Evolutionary conservation across 2,329 filamentous ascomycete species (phyloP), one percentile per base, ranked within the genome.

Genomic region (Colletotrichum somersetense): DNA sequence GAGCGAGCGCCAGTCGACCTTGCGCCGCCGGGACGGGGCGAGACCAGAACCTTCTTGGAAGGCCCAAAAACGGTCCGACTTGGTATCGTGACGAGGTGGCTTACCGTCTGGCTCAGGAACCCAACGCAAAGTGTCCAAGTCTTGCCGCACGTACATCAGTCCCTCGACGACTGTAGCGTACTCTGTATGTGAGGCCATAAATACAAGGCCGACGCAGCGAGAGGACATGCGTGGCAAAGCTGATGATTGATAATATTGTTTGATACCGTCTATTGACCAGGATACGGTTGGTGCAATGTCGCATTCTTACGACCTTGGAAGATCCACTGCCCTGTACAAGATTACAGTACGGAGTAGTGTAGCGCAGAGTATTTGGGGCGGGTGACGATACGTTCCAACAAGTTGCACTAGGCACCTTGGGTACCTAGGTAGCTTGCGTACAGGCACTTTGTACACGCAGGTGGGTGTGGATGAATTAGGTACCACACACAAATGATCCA

Each of bases 11-110:
- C 65, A 68, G 38, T 59, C 55, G 58, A n/a, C 8, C 20, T 55
- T 55, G 58, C 53, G 65, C 52, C 59, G 58, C 38, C 52, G 55
- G 65, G 63, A 65, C 57, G 65, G 53, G 18, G 53, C 46, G 53
- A 68, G 58, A 38, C 69, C 65, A 59, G 69, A 72, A 68, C 26
- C 44, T 58, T 63, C 30, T 38, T 72, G 58, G 53, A 72, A 68
- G 52, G 53, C 44, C 53, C 30, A 40, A 58, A 65, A 72, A 63
- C 59, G 68, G 26, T 44, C 67, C 52, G 64, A 52, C 40, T 52
- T 33, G 55, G 62, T 69, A 44, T 46, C 66, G 44, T 64, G 52
- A 61, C 52, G 52, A 33, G 40, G 55, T 59, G 67, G 62, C 61
- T 35, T 44, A 18, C 26, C 7, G 5, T n/a, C 10, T 33, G n/a